Conservation (phyloP, 805 yeast genomes). For the Candida namnaoensis region DNA sequence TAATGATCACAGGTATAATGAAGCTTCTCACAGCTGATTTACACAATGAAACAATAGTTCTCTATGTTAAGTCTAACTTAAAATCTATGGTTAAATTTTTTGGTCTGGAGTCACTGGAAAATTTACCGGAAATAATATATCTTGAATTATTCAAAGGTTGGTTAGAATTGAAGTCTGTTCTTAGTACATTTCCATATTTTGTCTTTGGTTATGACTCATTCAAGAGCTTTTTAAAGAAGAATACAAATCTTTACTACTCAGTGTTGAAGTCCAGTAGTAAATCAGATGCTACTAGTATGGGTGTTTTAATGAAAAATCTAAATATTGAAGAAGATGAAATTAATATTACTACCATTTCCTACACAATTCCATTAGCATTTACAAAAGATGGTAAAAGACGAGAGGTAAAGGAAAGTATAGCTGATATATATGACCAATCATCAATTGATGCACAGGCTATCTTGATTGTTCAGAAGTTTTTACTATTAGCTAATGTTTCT, state of each 20-base stretch:
- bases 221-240: constrained; percentile 19
- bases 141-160: constrained; percentile 10
- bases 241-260: too few species aligned
- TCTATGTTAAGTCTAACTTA: not conserved
- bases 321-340: constrained; percentile 10
- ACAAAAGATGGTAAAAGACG: constrained; percentile 28
- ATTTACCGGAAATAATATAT: not conserved
- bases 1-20: too few species aligned
- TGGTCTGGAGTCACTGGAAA: not conserved
- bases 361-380: constrained; percentile 35
- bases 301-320: too few species aligned
- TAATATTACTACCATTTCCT: constrained; percentile 24
- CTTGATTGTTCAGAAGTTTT: constrained; percentile 26
- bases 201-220: constrained; percentile 27
- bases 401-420: constrained; percentile 18
- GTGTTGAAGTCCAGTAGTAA: too few species aligned
- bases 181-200: constrained; percentile 5
- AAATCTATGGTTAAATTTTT: not conserved
- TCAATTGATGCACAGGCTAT: constrained; percentile 15
- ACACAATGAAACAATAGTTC: too few species aligned
- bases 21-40: too few species aligned
- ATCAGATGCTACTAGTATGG: too few species aligned
- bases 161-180: constrained; percentile 1
- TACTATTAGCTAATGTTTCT: constrained; percentile 31
- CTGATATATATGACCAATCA: constrained; percentile 8